Base-by-base conservation (phyloP, 1,139 yeast genomes). In the Kurtzmaniella quercitrusa region DNA sequence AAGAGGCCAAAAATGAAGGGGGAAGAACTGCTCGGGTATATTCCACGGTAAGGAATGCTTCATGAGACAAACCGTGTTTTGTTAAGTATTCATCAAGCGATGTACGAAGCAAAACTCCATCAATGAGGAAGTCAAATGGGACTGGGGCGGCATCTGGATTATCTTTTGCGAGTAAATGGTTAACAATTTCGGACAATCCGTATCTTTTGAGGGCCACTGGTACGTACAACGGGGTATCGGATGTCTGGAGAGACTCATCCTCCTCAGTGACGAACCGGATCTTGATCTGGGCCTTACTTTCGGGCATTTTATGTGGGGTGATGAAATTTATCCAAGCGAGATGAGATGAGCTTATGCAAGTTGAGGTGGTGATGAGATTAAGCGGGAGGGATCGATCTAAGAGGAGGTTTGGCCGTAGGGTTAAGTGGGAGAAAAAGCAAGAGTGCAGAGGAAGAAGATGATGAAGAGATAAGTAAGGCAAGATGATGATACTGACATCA, bases 121-220 rank as follows among this genome's bases (percentile, higher is more conserved):
- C 93, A 45, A 91, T 79, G 51, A 94, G 74, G 65, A 93, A 94
- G 60, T 93, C 98, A 65, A 93, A 93, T 18, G 98, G 98, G 41
- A 90, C 79, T 1, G 94, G 83, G 40, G 69, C 70, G 2, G 65
- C 62, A 33, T 72, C 75, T 10, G 57, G 61, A 14, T 50, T 49
- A 25, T 59, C 59, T 25, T 65, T 63, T 9, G 66, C 73, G 40
- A 93, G 70, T 47, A 93, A 74, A 67, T 91, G 97, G 66, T 93
- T 94, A 33, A 93, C 96, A 59, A 93, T 83, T 65, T 93, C 98
- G 1, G 96, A 89, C 41, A 93, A 77, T 43, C 99, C 98, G 61
- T 81, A 91, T 62, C 98, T 77, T 56, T 87, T 90, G 55, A 93
- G 75, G 3, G 85, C 68, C 25, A 85, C 86, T 16, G 98, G 98